A percentile compares a stretch with the other conserved stretches of the same genome.
Conservation (phyloP, 192 early-diverging fungal species). For the Podila verticillata region DNA sequence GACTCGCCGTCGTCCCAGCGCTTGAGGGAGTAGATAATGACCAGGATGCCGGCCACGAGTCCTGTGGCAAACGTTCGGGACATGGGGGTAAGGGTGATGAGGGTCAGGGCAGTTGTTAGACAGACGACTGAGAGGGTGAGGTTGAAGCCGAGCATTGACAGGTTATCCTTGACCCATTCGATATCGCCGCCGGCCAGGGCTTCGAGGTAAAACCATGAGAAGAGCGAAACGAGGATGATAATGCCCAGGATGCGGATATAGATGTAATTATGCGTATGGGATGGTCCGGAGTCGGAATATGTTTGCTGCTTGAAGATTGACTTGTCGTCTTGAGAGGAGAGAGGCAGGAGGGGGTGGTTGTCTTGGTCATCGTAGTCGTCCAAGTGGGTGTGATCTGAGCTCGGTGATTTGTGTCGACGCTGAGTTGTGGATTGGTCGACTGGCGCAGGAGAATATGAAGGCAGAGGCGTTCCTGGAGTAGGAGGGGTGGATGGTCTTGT, state of each 20-base stretch:
- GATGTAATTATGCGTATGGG: conserved; percentile 5
- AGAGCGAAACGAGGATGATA: conserved; percentile 34
- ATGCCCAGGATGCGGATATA: conserved; percentile 36
- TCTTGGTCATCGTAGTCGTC: too few species aligned
- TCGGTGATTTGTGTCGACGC: neutral
- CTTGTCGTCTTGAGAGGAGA: neutral
- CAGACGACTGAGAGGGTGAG: conserved; percentile 54
- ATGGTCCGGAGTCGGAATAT: too few species aligned
- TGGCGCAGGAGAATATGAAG: neutral
- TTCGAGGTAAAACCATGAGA: conserved; percentile 45
- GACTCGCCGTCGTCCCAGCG: conserved; percentile 65
- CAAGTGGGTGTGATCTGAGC: too few species aligned
- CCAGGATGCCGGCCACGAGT: conserved; percentile 8
- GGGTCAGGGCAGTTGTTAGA: conserved; percentile 49
- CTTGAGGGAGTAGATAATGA: conserved; percentile 49
- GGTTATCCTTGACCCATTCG: conserved; percentile 59
- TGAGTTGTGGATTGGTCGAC: neutral
- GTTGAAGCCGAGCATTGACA: conserved; percentile 57
- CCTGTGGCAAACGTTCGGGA: conserved; percentile 32
- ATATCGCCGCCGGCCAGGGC: conserved; percentile 57
- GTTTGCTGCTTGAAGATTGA: too few species aligned
- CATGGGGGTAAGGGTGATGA: conserved; percentile 56
- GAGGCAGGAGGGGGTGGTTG: neutral
- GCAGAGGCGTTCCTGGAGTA: neutral
- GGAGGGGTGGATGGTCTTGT: neutral